Conservation (phyloP, 805 yeast species). For the Naumovozyma baii region DNA sequence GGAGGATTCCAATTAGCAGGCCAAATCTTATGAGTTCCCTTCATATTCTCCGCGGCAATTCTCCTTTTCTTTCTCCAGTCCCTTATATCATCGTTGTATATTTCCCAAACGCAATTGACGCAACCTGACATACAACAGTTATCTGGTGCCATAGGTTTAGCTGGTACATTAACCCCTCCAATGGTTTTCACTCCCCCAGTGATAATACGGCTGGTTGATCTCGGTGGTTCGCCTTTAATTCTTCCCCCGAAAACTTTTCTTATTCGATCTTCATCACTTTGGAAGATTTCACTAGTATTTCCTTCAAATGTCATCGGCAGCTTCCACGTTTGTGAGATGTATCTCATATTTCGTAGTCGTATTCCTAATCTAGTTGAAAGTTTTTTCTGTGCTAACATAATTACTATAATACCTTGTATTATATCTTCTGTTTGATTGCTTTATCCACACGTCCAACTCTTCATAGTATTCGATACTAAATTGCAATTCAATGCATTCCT, state of each 20-base stretch:
- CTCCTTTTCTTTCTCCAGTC: conserved; percentile 63
- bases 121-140: conserved; percentile 98
- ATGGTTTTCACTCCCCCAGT: conserved; percentile 15
- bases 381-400: too few relatives aligned
- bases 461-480: too few relatives aligned
- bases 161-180: conserved; percentile 71
- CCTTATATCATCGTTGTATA: conserved; percentile 75
- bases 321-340: not conserved
- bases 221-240: conserved; percentile 42
- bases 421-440: too few relatives aligned
- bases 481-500: too few relatives aligned
- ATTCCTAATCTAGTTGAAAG: too few relatives aligned
- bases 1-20: conserved; percentile 58
- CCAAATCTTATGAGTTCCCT: conserved; percentile 42
- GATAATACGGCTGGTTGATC: conserved; percentile 29
- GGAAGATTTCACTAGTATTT: conserved; percentile 20
- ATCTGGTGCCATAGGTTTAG: conserved; percentile 82
- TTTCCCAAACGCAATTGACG: conserved; percentile 93
- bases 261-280: conserved; percentile 40
- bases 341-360: not conserved
- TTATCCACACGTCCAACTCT: too few relatives aligned
- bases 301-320: conserved; percentile 30
- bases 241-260: conserved; percentile 47
- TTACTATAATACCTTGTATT: too few relatives aligned
- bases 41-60: conserved; percentile 47